phyloP scores from a whole-genome alignment of 2,329 filamentous ascomycete species.

The Colletotrichum higginsianum region DNA sequence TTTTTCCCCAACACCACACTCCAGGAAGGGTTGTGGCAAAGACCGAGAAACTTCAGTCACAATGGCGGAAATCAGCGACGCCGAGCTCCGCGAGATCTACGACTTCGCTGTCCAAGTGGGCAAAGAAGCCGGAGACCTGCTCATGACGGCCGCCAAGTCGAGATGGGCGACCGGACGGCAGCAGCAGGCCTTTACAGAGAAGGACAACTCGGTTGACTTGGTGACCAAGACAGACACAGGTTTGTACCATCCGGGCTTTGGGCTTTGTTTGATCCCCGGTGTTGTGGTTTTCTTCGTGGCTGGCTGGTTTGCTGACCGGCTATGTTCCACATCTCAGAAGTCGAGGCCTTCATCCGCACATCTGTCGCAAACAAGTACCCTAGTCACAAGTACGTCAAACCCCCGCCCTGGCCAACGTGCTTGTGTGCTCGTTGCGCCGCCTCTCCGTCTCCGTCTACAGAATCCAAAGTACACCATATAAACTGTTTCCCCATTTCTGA shows the following conservation, averaged over 20 bases:
- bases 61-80: slow-evolving; percentile 50
- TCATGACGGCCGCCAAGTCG: slow-evolving; percentile 74
- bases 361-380: slow-evolving; percentile 74
- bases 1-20: not conserved
- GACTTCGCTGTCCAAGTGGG: slow-evolving; percentile 79
- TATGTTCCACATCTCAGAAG: slow-evolving; percentile 62
- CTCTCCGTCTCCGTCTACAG: too few relatives aligned
- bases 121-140: slow-evolving; percentile 77
- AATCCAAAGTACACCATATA: too few relatives aligned
- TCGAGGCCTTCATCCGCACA: slow-evolving; percentile 78
- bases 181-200: slow-evolving; percentile 68
- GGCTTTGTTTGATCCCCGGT: too few relatives aligned
- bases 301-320: slow-evolving; percentile 20
- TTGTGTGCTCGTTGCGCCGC: slow-evolving; percentile 6
- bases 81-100: slow-evolving; percentile 76
- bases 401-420: not conserved
- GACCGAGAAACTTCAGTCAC: not conserved
- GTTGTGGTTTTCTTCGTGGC: too few relatives aligned
- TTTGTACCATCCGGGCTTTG: slow-evolving; percentile 51
- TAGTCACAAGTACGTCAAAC: slow-evolving; percentile 70
- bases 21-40: slow-evolving; percentile 15
- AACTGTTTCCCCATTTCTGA: not conserved
- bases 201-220: slow-evolving; percentile 83
- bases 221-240: slow-evolving; percentile 84
- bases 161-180: slow-evolving; percentile 60